phyloP scores from a whole-genome alignment of 768 basidiomycete species.

The Tricholoma furcatifolium region DNA sequence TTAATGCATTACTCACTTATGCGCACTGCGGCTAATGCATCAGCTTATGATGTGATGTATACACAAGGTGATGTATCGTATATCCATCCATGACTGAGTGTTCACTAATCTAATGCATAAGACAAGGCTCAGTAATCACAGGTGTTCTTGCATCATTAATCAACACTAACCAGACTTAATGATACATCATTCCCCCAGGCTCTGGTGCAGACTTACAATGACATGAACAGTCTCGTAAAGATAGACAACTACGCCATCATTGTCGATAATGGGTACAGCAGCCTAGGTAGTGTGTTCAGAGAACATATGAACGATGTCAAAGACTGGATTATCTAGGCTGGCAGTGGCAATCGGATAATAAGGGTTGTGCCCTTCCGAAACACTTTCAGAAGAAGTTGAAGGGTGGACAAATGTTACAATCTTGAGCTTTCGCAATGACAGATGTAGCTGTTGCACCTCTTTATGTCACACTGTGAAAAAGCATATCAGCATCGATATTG shows the following conservation, averaged over 20 bases:
- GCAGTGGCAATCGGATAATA: constrained; percentile 93
- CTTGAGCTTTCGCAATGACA: constrained; percentile 82
- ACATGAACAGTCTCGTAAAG: constrained; percentile 99
- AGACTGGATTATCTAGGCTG: constrained; percentile 86
- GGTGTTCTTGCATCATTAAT: no score
- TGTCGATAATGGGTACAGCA: constrained; percentile 94
- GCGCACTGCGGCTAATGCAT: no score
- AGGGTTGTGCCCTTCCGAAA: constrained; percentile 58
- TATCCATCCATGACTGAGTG: no score
- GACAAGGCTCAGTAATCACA: no score
- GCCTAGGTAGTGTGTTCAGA: constrained; percentile 93
- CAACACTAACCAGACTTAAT: no score
- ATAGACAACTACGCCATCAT: constrained; percentile 90
- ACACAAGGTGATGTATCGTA: no score
- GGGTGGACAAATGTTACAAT: constrained; percentile 91
- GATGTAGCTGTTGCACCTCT: no score
- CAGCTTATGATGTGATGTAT: no score
- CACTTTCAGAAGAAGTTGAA: constrained; percentile 40
- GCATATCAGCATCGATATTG: constrained; percentile 9
- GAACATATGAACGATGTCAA: constrained; percentile 99
- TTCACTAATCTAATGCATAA: no score
- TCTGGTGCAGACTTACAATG: no score
- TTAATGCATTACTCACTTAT: no score
- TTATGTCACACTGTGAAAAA: constrained; percentile 65
- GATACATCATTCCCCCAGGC: no score